These are phyloP conservation scores for Gaeumannomyces sp. DNA, from an alignment of 2,329 filamentous ascomycete genomes.

Conservation along the genomic window DNA sequence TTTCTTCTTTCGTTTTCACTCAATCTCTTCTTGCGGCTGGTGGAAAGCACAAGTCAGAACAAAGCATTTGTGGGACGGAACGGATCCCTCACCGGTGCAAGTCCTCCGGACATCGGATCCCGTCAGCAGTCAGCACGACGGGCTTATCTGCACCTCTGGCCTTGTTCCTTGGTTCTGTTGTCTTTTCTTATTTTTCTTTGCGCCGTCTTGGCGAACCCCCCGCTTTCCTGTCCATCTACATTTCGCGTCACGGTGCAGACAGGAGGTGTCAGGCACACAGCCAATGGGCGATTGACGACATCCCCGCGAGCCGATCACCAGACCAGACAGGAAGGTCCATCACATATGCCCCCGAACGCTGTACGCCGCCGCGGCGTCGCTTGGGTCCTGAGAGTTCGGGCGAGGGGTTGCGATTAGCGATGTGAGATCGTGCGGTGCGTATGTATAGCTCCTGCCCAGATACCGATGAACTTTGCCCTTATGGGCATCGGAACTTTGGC, in stretches of 20 bases:
- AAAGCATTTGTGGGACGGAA: too few species aligned
- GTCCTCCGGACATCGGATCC: neutral
- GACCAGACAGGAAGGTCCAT: neutral
- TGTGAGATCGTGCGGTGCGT: neutral
- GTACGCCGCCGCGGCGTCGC: neutral
- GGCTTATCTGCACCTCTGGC: neutral
- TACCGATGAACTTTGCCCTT: too few species aligned
- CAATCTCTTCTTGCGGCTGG: neutral
- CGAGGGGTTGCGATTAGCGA: neutral
- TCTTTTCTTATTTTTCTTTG: neutral
- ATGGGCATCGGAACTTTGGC: neutral
- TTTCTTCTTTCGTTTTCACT: neutral
- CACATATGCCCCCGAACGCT: neutral
- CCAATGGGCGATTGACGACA: neutral
- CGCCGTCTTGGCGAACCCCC: neutral
- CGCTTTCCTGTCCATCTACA: neutral
- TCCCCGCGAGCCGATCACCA: neutral
- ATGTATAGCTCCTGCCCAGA: neutral
- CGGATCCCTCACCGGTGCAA: too few species aligned
- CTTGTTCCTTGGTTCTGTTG: neutral
- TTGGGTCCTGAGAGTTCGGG: neutral
- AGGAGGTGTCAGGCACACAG: neutral
- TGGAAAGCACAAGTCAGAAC: neutral
- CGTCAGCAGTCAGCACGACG: too few species aligned
- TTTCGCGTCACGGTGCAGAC: neutral